These are phyloP conservation scores for Exophiala calicioides DNA, from an alignment of 2,329 filamentous ascomycete genomes.

Conservation along the genomic window DNA sequence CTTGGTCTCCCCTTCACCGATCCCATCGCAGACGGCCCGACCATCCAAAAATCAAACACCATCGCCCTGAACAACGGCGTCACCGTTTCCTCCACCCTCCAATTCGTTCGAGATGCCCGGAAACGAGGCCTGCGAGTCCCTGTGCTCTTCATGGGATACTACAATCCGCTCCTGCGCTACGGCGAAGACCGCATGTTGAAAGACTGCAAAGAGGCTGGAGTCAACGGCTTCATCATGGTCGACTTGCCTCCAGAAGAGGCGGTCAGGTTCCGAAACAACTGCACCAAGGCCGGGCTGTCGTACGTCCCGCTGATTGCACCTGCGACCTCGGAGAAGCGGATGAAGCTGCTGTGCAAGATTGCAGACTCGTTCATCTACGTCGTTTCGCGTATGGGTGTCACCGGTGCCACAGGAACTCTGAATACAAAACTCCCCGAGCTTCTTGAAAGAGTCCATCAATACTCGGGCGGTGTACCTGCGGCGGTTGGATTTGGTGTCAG, in stretches of 20 bases:
- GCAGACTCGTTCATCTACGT: slow-evolving; percentile 99
- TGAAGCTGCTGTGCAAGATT: slow-evolving; percentile 94
- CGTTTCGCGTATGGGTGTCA: slow-evolving; percentile 95
- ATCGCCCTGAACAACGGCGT: slow-evolving; percentile 86
- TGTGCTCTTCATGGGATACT: slow-evolving; percentile 97
- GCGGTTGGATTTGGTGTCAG: slow-evolving; percentile 96
- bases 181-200: slow-evolving; percentile 85
- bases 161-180: slow-evolving; percentile 92
- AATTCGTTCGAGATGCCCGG: slow-evolving; percentile 81
- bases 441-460: slow-evolving; percentile 82
- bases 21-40: slow-evolving; percentile 95
- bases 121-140: slow-evolving; percentile 75
- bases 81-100: slow-evolving; percentile 73
- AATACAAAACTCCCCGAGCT: slow-evolving; percentile 80
- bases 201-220: slow-evolving; percentile 79
- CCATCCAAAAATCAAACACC: slow-evolving; percentile 94
- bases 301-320: slow-evolving; percentile 98
- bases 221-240: slow-evolving; percentile 96
- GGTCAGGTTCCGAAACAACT: slow-evolving; percentile 83
- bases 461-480: slow-evolving; percentile 85
- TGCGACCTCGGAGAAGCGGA: slow-evolving; percentile 84
- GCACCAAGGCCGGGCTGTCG: slow-evolving; percentile 76
- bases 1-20: slow-evolving; percentile 96
- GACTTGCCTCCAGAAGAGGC: slow-evolving; percentile 96
- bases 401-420: slow-evolving; percentile 80